Conservation (phyloP, 352 stramenopile species). For the Phytophthora citrophthora region DNA sequence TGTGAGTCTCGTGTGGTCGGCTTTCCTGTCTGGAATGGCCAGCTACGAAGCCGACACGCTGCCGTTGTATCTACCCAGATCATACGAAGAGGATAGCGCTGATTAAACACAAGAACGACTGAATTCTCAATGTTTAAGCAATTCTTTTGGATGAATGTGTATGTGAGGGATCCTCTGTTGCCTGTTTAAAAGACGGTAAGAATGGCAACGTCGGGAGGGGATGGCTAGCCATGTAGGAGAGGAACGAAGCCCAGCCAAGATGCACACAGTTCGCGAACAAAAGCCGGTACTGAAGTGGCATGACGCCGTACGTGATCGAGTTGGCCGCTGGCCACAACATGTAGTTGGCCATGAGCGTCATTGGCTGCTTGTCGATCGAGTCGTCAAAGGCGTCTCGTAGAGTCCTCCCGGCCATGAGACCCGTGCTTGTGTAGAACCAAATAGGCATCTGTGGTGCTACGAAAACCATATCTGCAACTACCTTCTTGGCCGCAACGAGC, state of each 20-base stretch:
- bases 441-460: slow-evolving; percentile 38
- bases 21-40: neutral
- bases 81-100: neutral
- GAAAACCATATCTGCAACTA: slow-evolving; percentile 42
- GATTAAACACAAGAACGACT: neutral
- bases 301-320: slow-evolving; percentile 38
- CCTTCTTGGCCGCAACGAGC: slow-evolving; percentile 37
- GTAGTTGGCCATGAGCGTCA: slow-evolving; percentile 42
- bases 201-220: slow-evolving; percentile 13
- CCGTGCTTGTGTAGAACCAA: slow-evolving; percentile 39
- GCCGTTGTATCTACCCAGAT: slow-evolving; percentile 2
- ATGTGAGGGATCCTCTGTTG: neutral
- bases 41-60: slow-evolving; percentile 16
- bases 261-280: slow-evolving; percentile 40
- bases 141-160: slow-evolving; percentile 2
- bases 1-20: slow-evolving; percentile 38
- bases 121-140: neutral
- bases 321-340: slow-evolving; percentile 43
- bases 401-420: slow-evolving; percentile 34
- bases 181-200: slow-evolving; percentile 7
- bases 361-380: slow-evolving; percentile 32
- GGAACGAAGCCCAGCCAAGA: slow-evolving; percentile 43
- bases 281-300: slow-evolving; percentile 42
- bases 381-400: slow-evolving; percentile 27
- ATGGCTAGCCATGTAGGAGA: slow-evolving; percentile 39